Base-by-base conservation (phyloP, 108 stramenopile species). In the Cylindrotheca closterium region DNA sequence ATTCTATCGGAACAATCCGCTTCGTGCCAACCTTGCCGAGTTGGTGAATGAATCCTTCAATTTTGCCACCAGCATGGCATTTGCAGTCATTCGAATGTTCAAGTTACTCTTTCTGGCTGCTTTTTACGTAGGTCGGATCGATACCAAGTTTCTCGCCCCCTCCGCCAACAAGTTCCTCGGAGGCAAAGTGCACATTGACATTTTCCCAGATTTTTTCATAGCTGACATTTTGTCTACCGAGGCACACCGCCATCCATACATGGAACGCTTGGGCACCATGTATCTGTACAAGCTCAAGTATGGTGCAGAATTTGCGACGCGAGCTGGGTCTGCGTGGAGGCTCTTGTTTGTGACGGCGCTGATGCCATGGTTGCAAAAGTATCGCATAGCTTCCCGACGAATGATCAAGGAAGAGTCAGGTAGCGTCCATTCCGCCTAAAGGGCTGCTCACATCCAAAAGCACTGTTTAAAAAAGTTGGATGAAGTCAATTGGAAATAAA, bases 241-340 rank as follows among this genome's bases (percentile, higher is more conserved):
- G 52, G 83, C 87, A 2, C 87, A 88, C 55, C 69, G 80, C 8
- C 88, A 90, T 73, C 88, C 85, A 5, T 86, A 73, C 34, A 59
- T 86, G 12, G 88, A 90, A 42, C 53, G 69, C 10, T 57, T 90
- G 12, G 74, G 77, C 1, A 42, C 29, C 5, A 84, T 86, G 56
- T 90, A 90, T 63, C 53, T 90, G 60, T 75, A 86, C 82, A 84
- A 79, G 54, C 42, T 86, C 25, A 47, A 64, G 37, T 58, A 82
- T 57, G 73, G 70, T 15, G 61, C 79, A n/a, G 50, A 52, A 10
- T 86, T 90, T 83, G 80, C 69, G 3, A 64, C 22, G 18, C 50
- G 65, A 28, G 88, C 88, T 52, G 83, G 82, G 24, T 48, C 49
- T 58, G 37, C 67, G 12, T 82, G 81, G 83, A 27, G 79, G 5